phyloP scores from a whole-genome alignment of 495 filamentous ascomycete genomes.

The Saxophila tyrrhenica region DNA sequence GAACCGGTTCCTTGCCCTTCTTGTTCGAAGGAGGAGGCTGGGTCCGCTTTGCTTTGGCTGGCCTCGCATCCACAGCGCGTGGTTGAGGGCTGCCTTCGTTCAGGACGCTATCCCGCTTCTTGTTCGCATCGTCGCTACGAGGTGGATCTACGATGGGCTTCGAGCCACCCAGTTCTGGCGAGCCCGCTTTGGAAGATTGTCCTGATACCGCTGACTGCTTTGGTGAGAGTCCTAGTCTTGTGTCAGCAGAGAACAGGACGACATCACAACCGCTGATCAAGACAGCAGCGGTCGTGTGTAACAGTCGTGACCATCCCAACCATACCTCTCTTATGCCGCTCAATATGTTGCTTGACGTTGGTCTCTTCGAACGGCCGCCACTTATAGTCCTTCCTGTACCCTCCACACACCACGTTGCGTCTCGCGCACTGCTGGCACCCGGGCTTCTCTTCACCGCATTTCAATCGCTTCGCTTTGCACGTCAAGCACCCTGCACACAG shows the following conservation, averaged over 20 bases:
- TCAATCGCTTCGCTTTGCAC: slow-evolving; percentile 70
- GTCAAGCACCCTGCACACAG: slow-evolving; percentile 59
- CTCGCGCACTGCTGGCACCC: slow-evolving; percentile 62
- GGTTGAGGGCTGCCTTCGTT: background rate
- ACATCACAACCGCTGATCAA: too few relatives aligned
- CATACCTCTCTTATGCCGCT: slow-evolving; percentile 16
- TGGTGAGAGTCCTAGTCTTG: background rate
- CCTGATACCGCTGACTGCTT: background rate
- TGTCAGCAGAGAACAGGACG: background rate
- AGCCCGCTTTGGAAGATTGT: background rate
- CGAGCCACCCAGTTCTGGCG: background rate
- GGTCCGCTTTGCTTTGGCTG: slow-evolving; percentile 13
- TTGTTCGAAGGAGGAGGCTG: background rate
- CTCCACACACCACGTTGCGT: slow-evolving; percentile 60
- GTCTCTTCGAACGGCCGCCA: slow-evolving; percentile 66
- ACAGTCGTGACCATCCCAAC: background rate
- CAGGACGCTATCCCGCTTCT: background rate
- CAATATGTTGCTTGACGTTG: slow-evolving; percentile 15
- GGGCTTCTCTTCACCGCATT: slow-evolving; percentile 73
- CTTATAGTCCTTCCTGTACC: slow-evolving; percentile 78
- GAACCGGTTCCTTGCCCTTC: background rate
- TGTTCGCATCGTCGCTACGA: background rate
- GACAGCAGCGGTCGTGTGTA: too few relatives aligned
- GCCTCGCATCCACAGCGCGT: background rate
- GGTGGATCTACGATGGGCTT: background rate